A percentile compares a stretch with the other conserved stretches of the same genome.
phyloP scores from a whole-genome alignment of 345 rosid species.

The Diplotaxis tenuifolia region DNA sequence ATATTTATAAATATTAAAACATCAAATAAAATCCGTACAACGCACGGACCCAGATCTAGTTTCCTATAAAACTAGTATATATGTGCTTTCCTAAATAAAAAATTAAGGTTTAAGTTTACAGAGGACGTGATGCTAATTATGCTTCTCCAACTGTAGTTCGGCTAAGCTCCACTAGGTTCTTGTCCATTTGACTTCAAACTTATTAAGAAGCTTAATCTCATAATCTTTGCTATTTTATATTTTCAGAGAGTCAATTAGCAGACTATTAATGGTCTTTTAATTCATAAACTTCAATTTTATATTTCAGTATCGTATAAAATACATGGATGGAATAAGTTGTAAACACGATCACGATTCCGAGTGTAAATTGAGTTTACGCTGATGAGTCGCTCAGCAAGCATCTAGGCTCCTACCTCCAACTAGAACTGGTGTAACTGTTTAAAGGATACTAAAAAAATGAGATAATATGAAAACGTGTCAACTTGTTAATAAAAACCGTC shows the following conservation, averaged over 20 bases:
- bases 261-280: conserved; percentile 10
- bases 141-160: conserved; percentile 2
- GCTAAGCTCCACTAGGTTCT: conserved; percentile 19
- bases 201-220: conserved; percentile 20
- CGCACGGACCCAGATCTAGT: too few relatives aligned
- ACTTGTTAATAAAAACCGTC: conserved; percentile 46
- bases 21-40: too few relatives aligned
- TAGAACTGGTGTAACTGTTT: neutral
- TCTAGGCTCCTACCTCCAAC: too few relatives aligned
- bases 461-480: too few relatives aligned
- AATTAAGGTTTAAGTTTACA: neutral
- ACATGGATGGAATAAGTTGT: neutral
- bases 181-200: conserved; percentile 19
- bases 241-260: neutral
- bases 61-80: neutral
- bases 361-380: neutral
- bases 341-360: neutral
- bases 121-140: neutral
- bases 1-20: too few relatives aligned
- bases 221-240: conserved; percentile 6
- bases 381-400: too few relatives aligned
- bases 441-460: neutral
- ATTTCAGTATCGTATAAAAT: neutral
- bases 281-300: neutral
- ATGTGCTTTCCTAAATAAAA: neutral